phyloP scores from a whole-genome alignment of 176 grass and related monocot species.

The Zea luxurians region DNA sequence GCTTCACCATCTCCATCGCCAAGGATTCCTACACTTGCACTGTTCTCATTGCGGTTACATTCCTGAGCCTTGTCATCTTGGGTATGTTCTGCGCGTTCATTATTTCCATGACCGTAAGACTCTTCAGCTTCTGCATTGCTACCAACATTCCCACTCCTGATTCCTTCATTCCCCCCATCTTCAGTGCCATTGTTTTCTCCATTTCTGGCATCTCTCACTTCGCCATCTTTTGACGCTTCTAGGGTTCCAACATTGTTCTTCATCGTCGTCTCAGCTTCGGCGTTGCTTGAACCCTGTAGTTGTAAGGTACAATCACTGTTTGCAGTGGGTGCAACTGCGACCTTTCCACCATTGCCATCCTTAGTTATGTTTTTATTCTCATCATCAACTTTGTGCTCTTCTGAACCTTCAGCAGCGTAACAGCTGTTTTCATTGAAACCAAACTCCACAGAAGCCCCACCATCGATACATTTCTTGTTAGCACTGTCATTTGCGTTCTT shows the following conservation, averaged over 20 bases:
- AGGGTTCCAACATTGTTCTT: not conserved
- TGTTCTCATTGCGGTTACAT: not conserved
- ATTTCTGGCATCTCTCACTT: not conserved
- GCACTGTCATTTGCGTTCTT: conserved; percentile 9
- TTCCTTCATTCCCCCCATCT: not conserved
- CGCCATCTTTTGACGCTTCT: conserved; percentile 28
- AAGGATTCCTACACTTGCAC: not conserved
- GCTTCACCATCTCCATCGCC: not conserved
- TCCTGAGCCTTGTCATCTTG: conserved; percentile 35
- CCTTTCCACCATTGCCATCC: conserved; percentile 13
- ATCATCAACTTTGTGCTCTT: conserved; percentile 2
- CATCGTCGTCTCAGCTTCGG: not conserved
- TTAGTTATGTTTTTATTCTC: conserved; percentile 4
- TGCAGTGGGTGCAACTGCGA: not conserved
- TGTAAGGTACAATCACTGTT: not conserved
- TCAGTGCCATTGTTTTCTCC: conserved; percentile 26
- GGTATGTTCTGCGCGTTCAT: not conserved
- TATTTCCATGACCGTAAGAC: not conserved
- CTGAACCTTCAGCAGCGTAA: conserved; percentile 12
- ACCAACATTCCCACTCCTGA: not conserved
- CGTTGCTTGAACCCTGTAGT: conserved; percentile 10
- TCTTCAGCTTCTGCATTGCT: conserved; percentile 31
- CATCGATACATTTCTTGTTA: not conserved
- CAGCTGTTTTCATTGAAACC: conserved; percentile 6
- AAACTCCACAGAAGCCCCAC: conserved; percentile 7